Percentiles rank a stretch among this genome's conserved stretches.
Evolutionary conservation across 768 basidiomycete species (phyloP).

Genomic region (Mycena vulgaris): DNA sequence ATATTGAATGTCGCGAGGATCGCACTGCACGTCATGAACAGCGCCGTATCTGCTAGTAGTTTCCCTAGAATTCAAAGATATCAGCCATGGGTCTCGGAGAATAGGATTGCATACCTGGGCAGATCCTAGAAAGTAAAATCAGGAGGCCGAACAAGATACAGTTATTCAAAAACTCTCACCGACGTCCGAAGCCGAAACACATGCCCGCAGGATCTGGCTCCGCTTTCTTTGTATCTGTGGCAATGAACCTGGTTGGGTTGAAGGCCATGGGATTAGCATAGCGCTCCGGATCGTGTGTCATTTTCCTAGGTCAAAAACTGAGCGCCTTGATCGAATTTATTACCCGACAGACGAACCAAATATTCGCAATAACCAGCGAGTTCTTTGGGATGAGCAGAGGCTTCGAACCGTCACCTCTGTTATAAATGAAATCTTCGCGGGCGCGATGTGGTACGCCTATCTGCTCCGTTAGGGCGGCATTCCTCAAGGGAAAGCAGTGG

Average conservation of each 20-base stretch:
- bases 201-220: constrained; percentile 21
- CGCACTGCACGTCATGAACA: constrained; percentile 25
- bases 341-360: constrained; percentile 5
- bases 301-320: constrained; percentile 24
- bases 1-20: constrained; percentile 26
- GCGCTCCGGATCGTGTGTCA: constrained; percentile 35
- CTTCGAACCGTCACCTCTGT: background rate
- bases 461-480: background rate
- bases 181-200: constrained; percentile 30
- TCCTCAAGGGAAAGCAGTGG: background rate
- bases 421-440: constrained; percentile 25
- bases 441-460: constrained; percentile 22
- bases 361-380: constrained; percentile 22
- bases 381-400: constrained; percentile 25
- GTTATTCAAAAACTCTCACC: background rate
- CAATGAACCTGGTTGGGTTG: constrained; percentile 32
- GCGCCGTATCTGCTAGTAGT: constrained; percentile 4
- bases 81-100: background rate
- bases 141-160: background rate
- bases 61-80: constrained; percentile 1
- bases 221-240: background rate
- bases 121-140: background rate
- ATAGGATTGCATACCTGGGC: constrained; percentile 1
- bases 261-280: constrained; percentile 33
- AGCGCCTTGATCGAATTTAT: background rate